A percentile compares a stretch with the other conserved stretches of the same genome.
These are phyloP conservation scores for Aeschynomene evenia DNA, from an alignment of 306 rosid genomes.

Conservation along the genomic window DNA sequence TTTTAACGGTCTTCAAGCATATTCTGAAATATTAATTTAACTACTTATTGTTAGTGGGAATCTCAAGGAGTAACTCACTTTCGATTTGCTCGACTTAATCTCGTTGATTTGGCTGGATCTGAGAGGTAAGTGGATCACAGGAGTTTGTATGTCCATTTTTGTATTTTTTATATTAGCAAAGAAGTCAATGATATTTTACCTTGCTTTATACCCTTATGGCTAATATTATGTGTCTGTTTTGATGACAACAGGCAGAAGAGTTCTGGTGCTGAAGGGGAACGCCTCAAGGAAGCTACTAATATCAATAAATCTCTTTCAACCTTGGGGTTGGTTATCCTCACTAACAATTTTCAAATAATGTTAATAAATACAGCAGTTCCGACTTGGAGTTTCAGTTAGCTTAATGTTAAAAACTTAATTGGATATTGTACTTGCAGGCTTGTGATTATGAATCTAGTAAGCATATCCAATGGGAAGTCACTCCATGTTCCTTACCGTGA, in stretches of 20 bases:
- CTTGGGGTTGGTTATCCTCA: constrained; percentile 63
- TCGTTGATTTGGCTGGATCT: constrained; percentile 99
- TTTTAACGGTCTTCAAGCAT: constrained; percentile 26
- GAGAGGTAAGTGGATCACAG: constrained; percentile 66
- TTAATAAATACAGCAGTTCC: neutral
- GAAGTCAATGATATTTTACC: neutral
- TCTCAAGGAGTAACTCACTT: constrained; percentile 93
- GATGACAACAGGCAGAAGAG: constrained; percentile 87
- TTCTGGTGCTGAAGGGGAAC: constrained; percentile 99
- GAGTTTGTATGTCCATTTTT: constrained; percentile 6
- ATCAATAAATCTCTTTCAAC: constrained; percentile 98
- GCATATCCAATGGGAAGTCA: constrained; percentile 83
- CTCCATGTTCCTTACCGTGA: constrained; percentile 97
- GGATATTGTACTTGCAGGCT: constrained; percentile 60
- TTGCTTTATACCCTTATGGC: neutral
- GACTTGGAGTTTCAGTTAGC: neutral
- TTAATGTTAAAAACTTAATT: constrained; percentile 6
- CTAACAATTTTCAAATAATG: constrained; percentile 14
- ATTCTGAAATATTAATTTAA: neutral
- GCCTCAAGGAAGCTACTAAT: constrained; percentile 96
- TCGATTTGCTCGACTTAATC: constrained; percentile 93
- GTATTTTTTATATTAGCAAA: neutral
- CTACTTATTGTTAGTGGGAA: constrained; percentile 75
- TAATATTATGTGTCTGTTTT: constrained; percentile 17
- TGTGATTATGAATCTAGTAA: constrained; percentile 94